Base-by-base conservation (phyloP, 495 filamentous ascomycete species). In the Penicillium diatomitis region DNA sequence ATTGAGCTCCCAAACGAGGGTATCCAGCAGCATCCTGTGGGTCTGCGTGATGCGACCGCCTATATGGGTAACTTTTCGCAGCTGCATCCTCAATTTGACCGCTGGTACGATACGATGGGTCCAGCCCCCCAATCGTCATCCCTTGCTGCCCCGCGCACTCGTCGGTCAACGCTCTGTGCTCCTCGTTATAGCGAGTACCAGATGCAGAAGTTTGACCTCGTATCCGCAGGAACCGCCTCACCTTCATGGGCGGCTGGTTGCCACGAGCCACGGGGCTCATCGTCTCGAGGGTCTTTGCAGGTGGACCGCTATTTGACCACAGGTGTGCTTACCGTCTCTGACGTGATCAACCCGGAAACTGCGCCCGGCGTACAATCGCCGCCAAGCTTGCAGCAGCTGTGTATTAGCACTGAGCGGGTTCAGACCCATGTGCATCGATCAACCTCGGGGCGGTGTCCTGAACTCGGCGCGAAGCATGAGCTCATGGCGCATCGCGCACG, bases 91-190 rank as follows among this genome's bases (percentile, higher is more conserved):
- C 30, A 41, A 29, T 46, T 55, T 32, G 20, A 33, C 33, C 58
- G 55, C 46, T 61, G 60, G 57, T 56, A 63, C 36, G 60, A 63
- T 29, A 40, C 45, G 4, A 58, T 44, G 37, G 41, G 51, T 10
- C 45, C 51, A 6, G 36, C 12, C 32, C 38, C 46, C n/a, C 35
- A 48, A 1, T 11, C 20, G 20, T 20, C 11, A 10, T 31, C 41
- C 9, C 32, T 38, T 37, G 37, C 38, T 38, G 49, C 42, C 2
- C 31, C 36, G 5, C 50, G 54, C 8, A 43, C 45, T 2, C 60
- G 60, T 31, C 57, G 60, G 29, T 61, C 60, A 38, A 61, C 60
- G 1, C 48, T 63, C 8, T 61, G 60, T 43, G 60, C 55, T 32
- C 60, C 60, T 28, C 57, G 57, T 10, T 58, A 52, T 38, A 54